Conservation (phyloP, 345 rosid species). For the Boechera divaricarpa region DNA sequence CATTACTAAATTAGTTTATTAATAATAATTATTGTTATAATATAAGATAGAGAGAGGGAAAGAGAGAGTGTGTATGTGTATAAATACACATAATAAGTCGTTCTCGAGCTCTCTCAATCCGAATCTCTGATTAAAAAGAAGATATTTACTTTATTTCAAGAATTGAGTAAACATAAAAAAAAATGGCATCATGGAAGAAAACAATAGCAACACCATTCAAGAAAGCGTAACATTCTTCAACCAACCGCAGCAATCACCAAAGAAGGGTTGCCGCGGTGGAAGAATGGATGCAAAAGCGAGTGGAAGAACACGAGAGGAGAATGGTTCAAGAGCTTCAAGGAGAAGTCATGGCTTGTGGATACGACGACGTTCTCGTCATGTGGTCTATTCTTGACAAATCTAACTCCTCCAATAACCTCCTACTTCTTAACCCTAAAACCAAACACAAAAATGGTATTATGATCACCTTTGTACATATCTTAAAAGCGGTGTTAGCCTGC, state of each 20-base stretch:
- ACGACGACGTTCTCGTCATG: conserved; percentile 93
- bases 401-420: conserved; percentile 59
- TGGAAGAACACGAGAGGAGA: conserved; percentile 58
- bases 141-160: conserved; percentile 22
- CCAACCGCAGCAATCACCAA: conserved; percentile 51
- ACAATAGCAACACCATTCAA: conserved; percentile 76
- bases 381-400: conserved; percentile 97
- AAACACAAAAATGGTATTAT: conserved; percentile 13
- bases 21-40: background rate
- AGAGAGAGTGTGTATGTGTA: conserved; percentile 21
- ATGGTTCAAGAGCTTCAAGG: conserved; percentile 76
- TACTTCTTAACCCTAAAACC: conserved; percentile 47
- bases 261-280: conserved; percentile 31
- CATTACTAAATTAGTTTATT: conserved; percentile 37
- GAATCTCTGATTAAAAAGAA: conserved; percentile 35
- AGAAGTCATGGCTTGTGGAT: conserved; percentile 92
- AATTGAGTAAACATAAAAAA: conserved; percentile 6
- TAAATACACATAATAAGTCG: conserved; percentile 43
- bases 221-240: conserved; percentile 87
- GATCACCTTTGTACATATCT: conserved; percentile 34
- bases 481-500: conserved; percentile 23
- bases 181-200: conserved; percentile 85
- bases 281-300: conserved; percentile 50
- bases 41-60: background rate
- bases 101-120: conserved; percentile 43